Evolutionary conservation across 129 eudicot species (phyloP), one percentile per base, ranked within the genome.

Genomic region (Kitagawia praeruptora): DNA sequence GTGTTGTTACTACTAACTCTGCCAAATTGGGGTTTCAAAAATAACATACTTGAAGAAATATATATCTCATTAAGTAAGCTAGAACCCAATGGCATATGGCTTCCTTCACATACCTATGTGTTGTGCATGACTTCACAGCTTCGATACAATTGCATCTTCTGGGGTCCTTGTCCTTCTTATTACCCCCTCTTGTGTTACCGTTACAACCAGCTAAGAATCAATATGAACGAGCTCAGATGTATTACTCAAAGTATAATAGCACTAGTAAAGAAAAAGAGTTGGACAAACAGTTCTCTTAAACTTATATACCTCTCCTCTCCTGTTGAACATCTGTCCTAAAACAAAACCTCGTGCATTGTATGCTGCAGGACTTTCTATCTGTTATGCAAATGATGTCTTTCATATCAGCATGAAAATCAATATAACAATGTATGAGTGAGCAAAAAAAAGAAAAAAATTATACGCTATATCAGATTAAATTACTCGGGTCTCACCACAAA

Each of bases 151-250:
- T 44, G 78, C 84, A 31, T 88, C 61, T 25, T 78, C 79, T 73
- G 89, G 87, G 42, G 84, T 74, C 75, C 82, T 84, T 6, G 83
- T 87, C 79, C 81, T 87, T 89, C 99, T 82, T 49, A 92, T 75
- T 45, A 96, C 78, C 25, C 98, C 99, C 82, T 96, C 99, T 90
- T 96, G 99, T 54, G 86, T 87, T 75, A 90, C 58, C 27, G 99
- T 85, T 77, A 91, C 97, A 47, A 96, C 88, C 78, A 92, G 98
- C 99, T 96, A 93, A 66, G 38, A 66, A 83, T 80, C 76, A 79
- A 84, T 69, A 84, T 14, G 47, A 19, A 85, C 47, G 70, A 21
- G 39, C 70, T 70, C 49, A 49, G 39, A 47, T 79, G 48, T 16
- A 28, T 46, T 70, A 61, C 69, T 28, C 64, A 38, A 49, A 48